A percentile compares a stretch with the other conserved stretches of the same genome.
These are phyloP conservation scores for Solanum okadae DNA, from an alignment of 257 asterid species.

Conservation along the genomic window DNA sequence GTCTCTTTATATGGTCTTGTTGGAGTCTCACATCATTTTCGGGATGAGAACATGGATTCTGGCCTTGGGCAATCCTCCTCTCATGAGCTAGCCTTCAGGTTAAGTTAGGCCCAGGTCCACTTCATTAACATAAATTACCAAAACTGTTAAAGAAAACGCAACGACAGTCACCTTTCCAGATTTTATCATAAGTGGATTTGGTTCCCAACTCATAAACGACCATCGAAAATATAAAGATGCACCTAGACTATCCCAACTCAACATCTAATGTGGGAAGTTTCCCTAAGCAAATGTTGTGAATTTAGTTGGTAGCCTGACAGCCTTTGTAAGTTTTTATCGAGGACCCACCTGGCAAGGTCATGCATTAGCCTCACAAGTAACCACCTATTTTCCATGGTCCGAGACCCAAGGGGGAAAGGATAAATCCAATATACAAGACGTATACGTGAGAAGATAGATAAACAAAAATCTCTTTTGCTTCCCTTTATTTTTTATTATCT, in stretches of 20 bases:
- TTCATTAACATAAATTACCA: not conserved
- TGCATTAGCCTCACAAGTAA: not conserved
- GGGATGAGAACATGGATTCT: not conserved
- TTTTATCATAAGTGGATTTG: not conserved
- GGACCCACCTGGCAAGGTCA: not conserved
- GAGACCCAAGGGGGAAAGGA: not conserved
- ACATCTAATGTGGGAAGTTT: not conserved
- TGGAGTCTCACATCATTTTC: not conserved
- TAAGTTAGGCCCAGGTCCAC: not conserved
- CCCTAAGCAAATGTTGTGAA: not conserved
- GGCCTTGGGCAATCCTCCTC: not conserved
- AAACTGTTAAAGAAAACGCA: not conserved
- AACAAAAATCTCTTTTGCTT: not conserved
- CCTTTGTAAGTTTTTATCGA: not conserved
- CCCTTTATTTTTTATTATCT: not conserved
- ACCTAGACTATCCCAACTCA: not conserved
- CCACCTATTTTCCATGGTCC: not conserved
- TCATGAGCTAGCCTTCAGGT: not conserved
- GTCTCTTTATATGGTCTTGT: not conserved
- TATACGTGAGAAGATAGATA: not conserved
- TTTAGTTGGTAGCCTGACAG: not conserved
- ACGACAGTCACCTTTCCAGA: not conserved
- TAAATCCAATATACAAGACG: not conserved
- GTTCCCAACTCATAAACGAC: not conserved
- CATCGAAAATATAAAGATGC: not conserved